These are phyloP conservation scores for Hypoxylon sp. DNA, from an alignment of 2,329 filamentous ascomycete genomes.

Conservation along the genomic window DNA sequence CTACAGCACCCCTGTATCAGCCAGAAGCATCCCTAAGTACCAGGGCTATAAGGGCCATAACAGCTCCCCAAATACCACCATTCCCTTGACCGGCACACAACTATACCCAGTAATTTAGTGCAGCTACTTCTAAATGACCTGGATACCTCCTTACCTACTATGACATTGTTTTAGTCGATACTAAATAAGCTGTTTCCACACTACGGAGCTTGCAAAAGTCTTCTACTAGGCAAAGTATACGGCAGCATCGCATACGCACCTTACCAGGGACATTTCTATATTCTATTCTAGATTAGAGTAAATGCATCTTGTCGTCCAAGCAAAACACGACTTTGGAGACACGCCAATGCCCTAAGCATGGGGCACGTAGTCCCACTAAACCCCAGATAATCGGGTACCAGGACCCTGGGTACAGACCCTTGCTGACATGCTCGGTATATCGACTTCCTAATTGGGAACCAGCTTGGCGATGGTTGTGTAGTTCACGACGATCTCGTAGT, in stretches of 20 bases:
- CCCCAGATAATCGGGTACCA: constrained; percentile 10
- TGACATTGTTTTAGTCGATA: background rate
- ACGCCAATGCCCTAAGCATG: constrained; percentile 1
- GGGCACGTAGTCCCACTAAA: background rate
- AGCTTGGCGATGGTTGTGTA: constrained; percentile 15
- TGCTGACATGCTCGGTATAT: constrained; percentile 15
- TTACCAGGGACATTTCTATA: background rate
- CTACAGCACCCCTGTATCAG: too few species aligned
- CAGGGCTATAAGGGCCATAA: too few species aligned
- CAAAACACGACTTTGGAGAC: background rate
- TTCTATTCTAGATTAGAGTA: background rate
- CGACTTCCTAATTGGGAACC: constrained; percentile 24
- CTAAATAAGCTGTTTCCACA: background rate
- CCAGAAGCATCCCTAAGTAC: too few species aligned
- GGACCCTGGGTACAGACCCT: constrained; percentile 4
- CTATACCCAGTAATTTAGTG: too few species aligned
- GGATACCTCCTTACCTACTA: too few species aligned
- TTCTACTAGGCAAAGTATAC: background rate
- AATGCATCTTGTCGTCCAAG: constrained; percentile 8
- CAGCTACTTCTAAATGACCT: too few species aligned
- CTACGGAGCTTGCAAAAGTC: background rate
- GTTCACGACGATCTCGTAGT: background rate
- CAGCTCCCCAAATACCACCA: too few species aligned
- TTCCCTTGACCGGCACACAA: too few species aligned
- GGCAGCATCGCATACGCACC: background rate